Evolutionary conservation across 2,329 filamentous ascomycete genomes (phyloP), one percentile per base, ranked within the genome.

Genomic region (Microsporum audouinii): DNA sequence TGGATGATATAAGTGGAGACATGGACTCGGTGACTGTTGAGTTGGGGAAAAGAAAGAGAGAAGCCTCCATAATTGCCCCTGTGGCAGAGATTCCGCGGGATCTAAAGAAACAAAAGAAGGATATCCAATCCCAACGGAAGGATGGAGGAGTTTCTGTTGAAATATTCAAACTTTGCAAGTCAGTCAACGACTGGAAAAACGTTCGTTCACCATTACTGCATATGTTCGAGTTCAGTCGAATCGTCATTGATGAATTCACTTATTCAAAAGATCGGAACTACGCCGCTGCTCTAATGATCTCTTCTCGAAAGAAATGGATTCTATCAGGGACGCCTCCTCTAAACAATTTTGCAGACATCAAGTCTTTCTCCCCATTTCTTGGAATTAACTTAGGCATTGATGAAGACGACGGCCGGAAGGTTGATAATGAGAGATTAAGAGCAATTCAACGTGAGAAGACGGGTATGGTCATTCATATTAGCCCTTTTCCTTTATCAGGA

Each of bases 201-300:
- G 62, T 76, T 34, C 69, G 62, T 45, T 66, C 60, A 5, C 75
- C 76, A 0, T 68, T 83, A 0, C 67, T 88, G 0, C 83, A 87
- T 62, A 77, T 84, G 66, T 87, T 87, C 67, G 70, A 73, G 1
- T 88, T 82, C 68, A 80, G 81, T 60, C 77, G 85, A 4, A 62
- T 88, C 0, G 78, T 88, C 1, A 74, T 87, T 1, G 85, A 88
- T 63, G 85, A 88, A 65, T 87, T 83, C 65, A 82, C 84, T 0
- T 84, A 86, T 63, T 72, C 81, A 3, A 74, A 76, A 51, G 67
- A 73, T 14, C 69, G 77, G 57, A 71, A 75, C 58, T 71, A 76
- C 62, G 68, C 75, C 0, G 72, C 75, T 0, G 71, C 84, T 3
- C 71, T 77, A 5, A 72, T 71, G 0, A 66, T 86, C 0, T 67